Percentiles rank a stretch among this genome's conserved stretches.
Conservation (phyloP, 208 protist species). For the Trypanosoma grayi region DNA sequence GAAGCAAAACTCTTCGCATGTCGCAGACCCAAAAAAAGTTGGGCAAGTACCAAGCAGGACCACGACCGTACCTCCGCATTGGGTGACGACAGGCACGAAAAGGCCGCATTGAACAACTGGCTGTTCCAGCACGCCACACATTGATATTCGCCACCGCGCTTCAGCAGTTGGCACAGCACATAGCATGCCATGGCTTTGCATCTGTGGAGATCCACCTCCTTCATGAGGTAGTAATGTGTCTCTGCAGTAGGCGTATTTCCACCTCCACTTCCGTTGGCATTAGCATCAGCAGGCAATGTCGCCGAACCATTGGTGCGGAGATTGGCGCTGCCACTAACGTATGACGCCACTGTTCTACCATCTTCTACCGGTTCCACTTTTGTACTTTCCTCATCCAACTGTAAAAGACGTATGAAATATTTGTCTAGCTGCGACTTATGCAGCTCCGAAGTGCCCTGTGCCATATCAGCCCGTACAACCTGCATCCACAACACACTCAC, state of each 20-base stretch:
- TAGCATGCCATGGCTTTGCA: slow-evolving; percentile 93
- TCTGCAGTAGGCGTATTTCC: slow-evolving; percentile 18
- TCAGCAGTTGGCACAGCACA: slow-evolving; percentile 86
- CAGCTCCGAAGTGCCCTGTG: slow-evolving; percentile 56
- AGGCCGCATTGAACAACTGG: slow-evolving; percentile 73
- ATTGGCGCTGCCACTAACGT: neutral
- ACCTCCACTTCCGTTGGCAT: neutral
- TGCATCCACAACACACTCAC: slow-evolving; percentile 88
- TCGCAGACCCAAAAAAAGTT: slow-evolving; percentile 63
- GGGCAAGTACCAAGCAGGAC: slow-evolving; percentile 75
- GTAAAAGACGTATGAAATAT: slow-evolving; percentile 68
- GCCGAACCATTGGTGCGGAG: neutral
- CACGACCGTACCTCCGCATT: slow-evolving; percentile 82
- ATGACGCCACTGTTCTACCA: slow-evolving; percentile 27
- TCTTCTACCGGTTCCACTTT: slow-evolving; percentile 82
- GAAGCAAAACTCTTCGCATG: slow-evolving; percentile 79
- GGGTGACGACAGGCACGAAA: slow-evolving; percentile 51
- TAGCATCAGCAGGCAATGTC: neutral
- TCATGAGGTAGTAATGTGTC: slow-evolving; percentile 78
- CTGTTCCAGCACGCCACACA: slow-evolving; percentile 82
- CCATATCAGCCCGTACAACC: slow-evolving; percentile 58
- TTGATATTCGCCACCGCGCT: slow-evolving; percentile 52
- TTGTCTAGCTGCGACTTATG: slow-evolving; percentile 54
- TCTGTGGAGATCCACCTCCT: slow-evolving; percentile 59
- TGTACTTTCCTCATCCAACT: slow-evolving; percentile 82